These are phyloP conservation scores for Paracamarosporium sp. DNA, from an alignment of 2,329 filamentous ascomycete species.

Conservation along the genomic window DNA sequence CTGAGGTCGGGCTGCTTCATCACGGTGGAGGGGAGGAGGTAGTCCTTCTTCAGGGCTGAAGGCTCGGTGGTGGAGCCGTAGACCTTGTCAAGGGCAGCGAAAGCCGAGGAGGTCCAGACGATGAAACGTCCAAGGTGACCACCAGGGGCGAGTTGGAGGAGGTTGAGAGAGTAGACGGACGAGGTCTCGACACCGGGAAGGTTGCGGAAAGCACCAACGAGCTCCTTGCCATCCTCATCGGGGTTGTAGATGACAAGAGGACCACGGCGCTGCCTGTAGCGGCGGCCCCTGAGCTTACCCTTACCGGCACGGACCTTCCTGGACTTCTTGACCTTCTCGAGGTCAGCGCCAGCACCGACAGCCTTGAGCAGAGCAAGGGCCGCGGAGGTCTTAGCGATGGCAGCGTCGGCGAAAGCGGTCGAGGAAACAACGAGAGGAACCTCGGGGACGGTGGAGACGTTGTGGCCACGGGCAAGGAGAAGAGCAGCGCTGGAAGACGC, in stretches of 20 bases:
- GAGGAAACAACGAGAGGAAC: conserved; percentile 97
- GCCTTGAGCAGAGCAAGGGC: conserved; percentile 88
- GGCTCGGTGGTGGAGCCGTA: conserved; percentile 92
- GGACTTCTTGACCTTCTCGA: conserved; percentile 95
- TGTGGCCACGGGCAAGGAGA: conserved; percentile 95
- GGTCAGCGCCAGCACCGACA: conserved; percentile 85
- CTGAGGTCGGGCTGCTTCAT: conserved; percentile 93
- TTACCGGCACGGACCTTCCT: conserved; percentile 98
- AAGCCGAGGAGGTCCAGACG: conserved; percentile 97
- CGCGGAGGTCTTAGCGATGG: conserved; percentile 85
- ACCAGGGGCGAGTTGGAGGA: conserved; percentile 98
- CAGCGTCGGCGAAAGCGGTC: conserved; percentile 79
- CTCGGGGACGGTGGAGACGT: conserved; percentile 89
- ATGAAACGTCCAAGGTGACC: conserved; percentile 99
- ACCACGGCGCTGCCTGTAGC: conserved; percentile 96
- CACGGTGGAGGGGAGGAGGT: conserved; percentile 90
- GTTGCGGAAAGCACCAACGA: conserved; percentile 97
- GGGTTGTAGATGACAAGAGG: conserved; percentile 98
- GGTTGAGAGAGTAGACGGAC: conserved; percentile 92
- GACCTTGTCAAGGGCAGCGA: conserved; percentile 94
- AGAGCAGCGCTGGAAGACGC: conserved; percentile 95
- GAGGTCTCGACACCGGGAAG: conserved; percentile 97
- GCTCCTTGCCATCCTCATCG: conserved; percentile 91
- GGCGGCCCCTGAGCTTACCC: conserved; percentile 97
- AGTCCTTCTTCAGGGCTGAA: conserved; percentile 97